phyloP scores from a whole-genome alignment of 768 basidiomycete species.

The Rhizopogon rudus region DNA sequence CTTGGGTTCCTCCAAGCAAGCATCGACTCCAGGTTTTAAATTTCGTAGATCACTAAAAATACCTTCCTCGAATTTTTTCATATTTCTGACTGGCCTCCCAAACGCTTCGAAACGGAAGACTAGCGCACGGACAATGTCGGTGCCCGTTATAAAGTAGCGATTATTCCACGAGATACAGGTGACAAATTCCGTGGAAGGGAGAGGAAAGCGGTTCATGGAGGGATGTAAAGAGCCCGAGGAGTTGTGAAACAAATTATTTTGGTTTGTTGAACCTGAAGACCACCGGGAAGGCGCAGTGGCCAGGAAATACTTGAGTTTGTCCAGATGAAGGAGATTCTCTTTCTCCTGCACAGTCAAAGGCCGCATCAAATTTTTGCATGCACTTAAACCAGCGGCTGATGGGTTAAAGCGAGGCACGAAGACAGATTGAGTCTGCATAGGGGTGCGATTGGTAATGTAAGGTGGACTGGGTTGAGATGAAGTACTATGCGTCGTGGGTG shows the following conservation, averaged over 20 bases:
- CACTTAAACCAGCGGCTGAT: conserved; percentile 21
- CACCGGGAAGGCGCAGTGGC: conserved; percentile 79
- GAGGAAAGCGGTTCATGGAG: conserved; percentile 78
- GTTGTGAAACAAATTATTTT: conserved; percentile 6
- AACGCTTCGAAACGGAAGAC: conserved; percentile 95
- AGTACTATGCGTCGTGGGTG: background rate
- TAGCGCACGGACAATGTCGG: conserved; percentile 92
- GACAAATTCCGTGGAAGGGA: conserved; percentile 85
- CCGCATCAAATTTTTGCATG: conserved; percentile 28
- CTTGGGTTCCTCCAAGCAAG: conserved; percentile 95
- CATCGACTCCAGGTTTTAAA: conserved; percentile 89
- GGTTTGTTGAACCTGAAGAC: conserved; percentile 33
- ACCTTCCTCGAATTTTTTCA: conserved; percentile 98
- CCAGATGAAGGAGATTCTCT: conserved; percentile 68
- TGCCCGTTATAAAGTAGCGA: conserved; percentile 91
- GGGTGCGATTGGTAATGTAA: background rate
- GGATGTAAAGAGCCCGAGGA: conserved; percentile 55
- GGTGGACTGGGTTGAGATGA: background rate
- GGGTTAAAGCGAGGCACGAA: conserved; percentile 9
- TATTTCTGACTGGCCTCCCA: conserved; percentile 82
- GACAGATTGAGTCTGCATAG: conserved; percentile 1
- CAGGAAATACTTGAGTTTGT: conserved; percentile 84
- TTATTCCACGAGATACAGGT: conserved; percentile 92
- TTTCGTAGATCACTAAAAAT: conserved; percentile 92
- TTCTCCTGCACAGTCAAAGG: conserved; percentile 61